Evolutionary conservation across 208 protist genomes (phyloP).

Genomic region (Leishmania guyanensis): DNA sequence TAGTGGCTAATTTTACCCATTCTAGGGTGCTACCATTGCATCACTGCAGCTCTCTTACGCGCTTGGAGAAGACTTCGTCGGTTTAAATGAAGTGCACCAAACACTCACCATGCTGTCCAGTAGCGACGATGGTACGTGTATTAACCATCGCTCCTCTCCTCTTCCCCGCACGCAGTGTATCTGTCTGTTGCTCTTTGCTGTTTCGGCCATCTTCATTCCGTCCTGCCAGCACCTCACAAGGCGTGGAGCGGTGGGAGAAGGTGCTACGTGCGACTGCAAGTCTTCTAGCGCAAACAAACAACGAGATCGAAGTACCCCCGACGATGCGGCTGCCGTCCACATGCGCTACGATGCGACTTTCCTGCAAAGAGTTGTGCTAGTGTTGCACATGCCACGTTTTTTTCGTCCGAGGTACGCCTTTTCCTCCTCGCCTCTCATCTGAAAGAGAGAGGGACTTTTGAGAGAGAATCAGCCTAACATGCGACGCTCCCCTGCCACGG

Average conservation of each 20-base stretch:
- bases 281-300: slow-evolving; percentile 1
- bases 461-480: not conserved
- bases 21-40: not conserved
- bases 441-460: not conserved
- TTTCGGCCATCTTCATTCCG: not conserved
- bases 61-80: not conserved
- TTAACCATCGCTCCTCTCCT: not conserved
- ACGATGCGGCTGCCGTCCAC: not conserved
- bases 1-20: not conserved
- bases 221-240: not conserved
- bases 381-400: not conserved
- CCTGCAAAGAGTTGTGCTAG: not conserved
- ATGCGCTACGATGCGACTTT: not conserved
- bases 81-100: not conserved
- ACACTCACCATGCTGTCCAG: not conserved
- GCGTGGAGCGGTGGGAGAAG: not conserved
- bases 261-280: not conserved
- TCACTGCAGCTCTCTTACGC: not conserved
- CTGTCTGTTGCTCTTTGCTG: not conserved
- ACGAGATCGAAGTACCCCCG: not conserved
- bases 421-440: not conserved
- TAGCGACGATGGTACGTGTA: not conserved
- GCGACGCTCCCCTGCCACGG: not conserved
- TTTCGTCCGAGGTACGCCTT: not conserved
- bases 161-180: not conserved